Conservation (phyloP, 495 filamentous ascomycete genomes). For the Trichoderma virens region DNA sequence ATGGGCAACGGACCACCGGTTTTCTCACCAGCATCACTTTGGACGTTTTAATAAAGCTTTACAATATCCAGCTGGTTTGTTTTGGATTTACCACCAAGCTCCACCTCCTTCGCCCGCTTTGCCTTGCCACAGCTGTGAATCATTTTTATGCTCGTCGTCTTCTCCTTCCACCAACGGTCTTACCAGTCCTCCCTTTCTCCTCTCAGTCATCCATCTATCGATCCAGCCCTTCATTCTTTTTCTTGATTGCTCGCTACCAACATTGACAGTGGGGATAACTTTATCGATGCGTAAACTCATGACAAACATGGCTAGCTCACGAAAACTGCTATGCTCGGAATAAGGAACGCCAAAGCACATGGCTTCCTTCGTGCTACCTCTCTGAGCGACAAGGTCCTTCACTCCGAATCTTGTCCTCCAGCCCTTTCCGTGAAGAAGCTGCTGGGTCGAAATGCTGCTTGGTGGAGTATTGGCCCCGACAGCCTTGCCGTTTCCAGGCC, state of each 20-base stretch:
- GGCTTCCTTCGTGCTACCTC: constrained; percentile 67
- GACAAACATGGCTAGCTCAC: constrained; percentile 89
- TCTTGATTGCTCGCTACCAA: constrained; percentile 54
- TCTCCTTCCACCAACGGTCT: constrained; percentile 33
- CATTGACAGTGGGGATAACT: constrained; percentile 91
- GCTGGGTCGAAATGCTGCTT: constrained; percentile 28
- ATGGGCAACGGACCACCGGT: neutral
- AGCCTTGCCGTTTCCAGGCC: constrained; percentile 39
- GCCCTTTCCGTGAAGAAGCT: constrained; percentile 61
- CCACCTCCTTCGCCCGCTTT: constrained; percentile 34
- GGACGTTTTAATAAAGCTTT: constrained; percentile 7
- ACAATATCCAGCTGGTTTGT: neutral
- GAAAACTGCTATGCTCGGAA: constrained; percentile 87
- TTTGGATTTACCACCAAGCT: constrained; percentile 32
- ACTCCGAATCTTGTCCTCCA: constrained; percentile 66
- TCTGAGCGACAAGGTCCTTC: constrained; percentile 62
- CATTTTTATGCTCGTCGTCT: constrained; percentile 20
- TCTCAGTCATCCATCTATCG: constrained; percentile 79
- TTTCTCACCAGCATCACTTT: constrained; percentile 1
- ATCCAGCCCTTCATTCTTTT: constrained; percentile 87
- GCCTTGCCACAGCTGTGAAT: constrained; percentile 31
- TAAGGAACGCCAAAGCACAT: constrained; percentile 90
- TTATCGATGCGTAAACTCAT: constrained; percentile 79
- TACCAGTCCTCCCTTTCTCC: constrained; percentile 71
- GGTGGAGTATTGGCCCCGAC: constrained; percentile 28